Base-by-base conservation (phyloP, 495 filamentous ascomycete genomes). In the Penicillium waksmanii region DNA sequence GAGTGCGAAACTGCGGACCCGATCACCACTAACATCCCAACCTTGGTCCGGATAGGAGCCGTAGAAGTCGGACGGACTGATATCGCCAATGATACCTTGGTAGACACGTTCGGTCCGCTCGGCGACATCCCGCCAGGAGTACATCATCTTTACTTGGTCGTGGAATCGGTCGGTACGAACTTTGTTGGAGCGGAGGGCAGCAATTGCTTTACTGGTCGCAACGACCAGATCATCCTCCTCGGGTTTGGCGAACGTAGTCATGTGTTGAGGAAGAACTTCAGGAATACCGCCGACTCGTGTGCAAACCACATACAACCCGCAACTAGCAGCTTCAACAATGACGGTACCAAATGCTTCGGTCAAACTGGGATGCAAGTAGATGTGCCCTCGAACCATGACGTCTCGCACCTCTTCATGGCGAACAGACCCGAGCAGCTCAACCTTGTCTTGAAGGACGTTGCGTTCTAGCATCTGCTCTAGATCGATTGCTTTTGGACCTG, bases 271-370 rank as follows among this genome's bases (percentile, higher is more conserved):
- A 3, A 98, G 77, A 2, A 98, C 95, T 68, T 98, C 95, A 1
- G 95, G 95, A 58, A 98, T 97, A 15, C 95, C 95, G 33, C 95
- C 95, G 3, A 98, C 95, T 19, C 91, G 91, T 3, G 95, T 98
- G 63, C 93, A 96, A 4, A 98, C 95, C 17, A 98, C 93, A 59
- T 97, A 97, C 2, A 98, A 76, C 2, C 95, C 95, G 66, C 95
- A 98, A 63, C 87, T 92, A 6, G 95, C 95, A 11, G 95, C 95
- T 77, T 98, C 95, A 36, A 98, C 95, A 52, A 98, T 90, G 21
- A 98, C 95, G 0, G 95, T 98, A 2, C 95, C 95, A 66, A 98
- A 98, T 9, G 95, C 95, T 74, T 98, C 95, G 0, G 95, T 98
- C 34, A 98, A 81, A 31, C 88, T 92, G 0, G 95, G 96, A 70